phyloP scores from a whole-genome alignment of 306 rosid species.

The Glycine latifolia region DNA sequence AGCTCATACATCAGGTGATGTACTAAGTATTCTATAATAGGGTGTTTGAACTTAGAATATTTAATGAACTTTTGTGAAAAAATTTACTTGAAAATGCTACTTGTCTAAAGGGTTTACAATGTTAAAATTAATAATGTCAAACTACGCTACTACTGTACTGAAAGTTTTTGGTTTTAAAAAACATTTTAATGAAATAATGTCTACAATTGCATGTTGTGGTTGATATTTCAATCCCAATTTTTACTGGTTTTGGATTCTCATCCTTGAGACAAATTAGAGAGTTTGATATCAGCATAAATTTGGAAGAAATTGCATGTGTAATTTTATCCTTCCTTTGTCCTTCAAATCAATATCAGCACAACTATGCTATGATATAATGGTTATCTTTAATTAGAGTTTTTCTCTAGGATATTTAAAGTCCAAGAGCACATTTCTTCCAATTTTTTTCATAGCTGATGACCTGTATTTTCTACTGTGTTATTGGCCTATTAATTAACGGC shows the following conservation, averaged over 20 bases:
- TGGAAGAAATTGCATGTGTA: background rate
- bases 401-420: background rate
- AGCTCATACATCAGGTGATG: constrained; percentile 95
- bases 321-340: background rate
- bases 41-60: background rate
- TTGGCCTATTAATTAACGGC: background rate
- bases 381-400: background rate
- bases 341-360: background rate
- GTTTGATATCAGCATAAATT: background rate
- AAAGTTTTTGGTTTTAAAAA: constrained; percentile 9
- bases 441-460: background rate
- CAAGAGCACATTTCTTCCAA: background rate
- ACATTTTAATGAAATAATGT: background rate
- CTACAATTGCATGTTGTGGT: background rate
- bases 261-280: background rate
- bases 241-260: background rate
- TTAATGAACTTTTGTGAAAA: background rate
- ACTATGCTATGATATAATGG: background rate
- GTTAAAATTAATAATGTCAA: background rate
- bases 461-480: constrained; percentile 4
- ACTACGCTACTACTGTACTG: background rate
- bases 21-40: background rate
- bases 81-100: background rate
- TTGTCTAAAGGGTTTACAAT: background rate
- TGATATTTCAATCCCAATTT: constrained; percentile 18